Evolutionary conservation across 1,284 basidiomycete species (phyloP), one percentile per base, ranked within the genome.

Genomic region (Golubevia sp.): DNA sequence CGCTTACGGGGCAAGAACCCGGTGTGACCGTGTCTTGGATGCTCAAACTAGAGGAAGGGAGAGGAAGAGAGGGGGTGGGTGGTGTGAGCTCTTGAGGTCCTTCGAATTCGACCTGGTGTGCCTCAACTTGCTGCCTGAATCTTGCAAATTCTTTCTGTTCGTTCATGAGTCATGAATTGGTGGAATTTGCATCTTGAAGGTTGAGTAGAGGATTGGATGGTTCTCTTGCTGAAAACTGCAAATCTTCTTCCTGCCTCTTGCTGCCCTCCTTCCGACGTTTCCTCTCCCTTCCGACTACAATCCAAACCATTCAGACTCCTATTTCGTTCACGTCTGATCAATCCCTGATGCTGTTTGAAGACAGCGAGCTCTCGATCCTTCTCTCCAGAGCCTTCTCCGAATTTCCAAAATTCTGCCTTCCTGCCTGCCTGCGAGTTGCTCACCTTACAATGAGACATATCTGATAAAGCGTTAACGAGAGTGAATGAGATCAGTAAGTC

Each of bases 1-100:
- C 80, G 77, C 80, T 83, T 83, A 59, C 80, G 76, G 68, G 80
- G 80, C 67, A 83, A 70, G 77, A 83, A 83, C 66, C 77, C 80
- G 67, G 80, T 70, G 68, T 74, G 76, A 71, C 80, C 80, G 73
- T 82, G 79, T 73, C 79, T 75, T 57, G 79, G 79, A 74, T 79
- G 79, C 77, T 81, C 79, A 71, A 70, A 81, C 78, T 80, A 68
- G 56, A 52, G 11, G 21, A 4, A 52, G 11, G 57, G 38, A 18
- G 23, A 49, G 44, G 23, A 44, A 49, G 44, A 23, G 8, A 13
- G 25, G 11, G 49, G 8, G 55, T 13, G 34, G 23, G 30, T n/a
- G 26, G 3, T 30, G 4, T 4, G 53, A 26, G 53, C 15, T 55
- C 18, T 20, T 49, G 48, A n/a, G 50, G 3, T 8, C 23, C 3